Evolutionary conservation across 768 basidiomycete species (phyloP), one percentile per base, ranked within the genome.

Genomic region (Coprinopsis sp.): DNA sequence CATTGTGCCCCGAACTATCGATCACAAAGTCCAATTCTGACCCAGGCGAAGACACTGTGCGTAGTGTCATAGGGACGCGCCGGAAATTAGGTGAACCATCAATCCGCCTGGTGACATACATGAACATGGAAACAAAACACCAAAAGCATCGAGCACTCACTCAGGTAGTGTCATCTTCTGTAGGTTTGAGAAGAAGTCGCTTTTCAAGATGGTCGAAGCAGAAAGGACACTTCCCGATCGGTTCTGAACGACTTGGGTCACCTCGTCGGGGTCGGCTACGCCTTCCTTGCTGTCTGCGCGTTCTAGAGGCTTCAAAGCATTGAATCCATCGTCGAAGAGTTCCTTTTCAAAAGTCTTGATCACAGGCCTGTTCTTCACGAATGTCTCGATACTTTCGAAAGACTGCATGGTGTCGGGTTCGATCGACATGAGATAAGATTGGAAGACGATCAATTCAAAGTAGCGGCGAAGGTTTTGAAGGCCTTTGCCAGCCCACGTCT

Each of bases 141-240:
- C 25, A 28, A 33, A 42, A 1, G 4, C 14, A 3, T 37, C 8
- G 25, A 3, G 25, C n/a, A 58, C 59, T 30, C 50, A 94, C 87
- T 98, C 96, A 0, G 93, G 89, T 2, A 99, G 71, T 3, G 90
- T 89, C 83, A 96, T 91, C 70, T 97, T 98, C 67, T 98, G 96
- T 25, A 98, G 61, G 59, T 90, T 90, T 5, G 82, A 82, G 74
- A 94, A 94, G 73, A 92, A 91, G 60, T 94, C 91, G 57, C 87
- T 91, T 70, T 99, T 99, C 58, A 98, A 71, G 55, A 98, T 96
- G 1, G 93, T 91, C 4, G 83, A 89, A 1, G 91, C 88, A 11
- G 91, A 95, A 0, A 98, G 68, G 48, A 98, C 88, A 51, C 76
- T 79, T 7, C 96, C 96, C 7, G 79, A 76, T 31, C 96, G 81